Evolutionary conservation across 371 early-diverging fungal genomes (phyloP).

Genomic region (Mortierella sp.): DNA sequence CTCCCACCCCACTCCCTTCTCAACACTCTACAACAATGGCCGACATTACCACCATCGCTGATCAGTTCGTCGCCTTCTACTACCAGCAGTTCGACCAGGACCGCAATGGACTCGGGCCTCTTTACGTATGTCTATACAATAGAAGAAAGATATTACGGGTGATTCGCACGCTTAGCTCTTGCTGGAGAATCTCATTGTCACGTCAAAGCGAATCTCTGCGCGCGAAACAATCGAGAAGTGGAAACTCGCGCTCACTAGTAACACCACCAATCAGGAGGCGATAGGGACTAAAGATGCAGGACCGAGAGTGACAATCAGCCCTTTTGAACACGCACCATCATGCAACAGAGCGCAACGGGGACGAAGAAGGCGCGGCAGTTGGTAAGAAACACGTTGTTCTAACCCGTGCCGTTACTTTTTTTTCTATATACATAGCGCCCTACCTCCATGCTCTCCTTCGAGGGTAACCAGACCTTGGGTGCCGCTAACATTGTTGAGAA

Average conservation of each 20-base stretch:
- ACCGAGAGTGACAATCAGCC: not conserved
- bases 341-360: not conserved
- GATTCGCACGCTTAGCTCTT: not conserved
- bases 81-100: conserved; percentile 85
- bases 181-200: not conserved
- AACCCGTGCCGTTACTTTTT: not conserved
- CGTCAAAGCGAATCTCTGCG: not conserved
- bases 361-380: not conserved
- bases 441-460: conserved; percentile 89
- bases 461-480: conserved; percentile 78
- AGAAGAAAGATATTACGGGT: too few relatives aligned
- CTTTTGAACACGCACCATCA: not conserved
- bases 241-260: not conserved
- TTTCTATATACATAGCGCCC: conserved; percentile 67
- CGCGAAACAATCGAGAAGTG: not conserved
- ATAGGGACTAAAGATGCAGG: not conserved
- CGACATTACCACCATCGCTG: conserved; percentile 66
- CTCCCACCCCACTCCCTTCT: not conserved
- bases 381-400: not conserved
- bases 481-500: conserved; percentile 78
- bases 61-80: conserved; percentile 85
- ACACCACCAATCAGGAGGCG: not conserved
- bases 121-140: conserved; percentile 76
- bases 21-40: conserved; percentile 35
- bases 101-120: conserved; percentile 71